These are phyloP conservation scores for Chrysopogon serrulatus DNA, from an alignment of 176 grass and related monocot species.

Conservation along the genomic window DNA sequence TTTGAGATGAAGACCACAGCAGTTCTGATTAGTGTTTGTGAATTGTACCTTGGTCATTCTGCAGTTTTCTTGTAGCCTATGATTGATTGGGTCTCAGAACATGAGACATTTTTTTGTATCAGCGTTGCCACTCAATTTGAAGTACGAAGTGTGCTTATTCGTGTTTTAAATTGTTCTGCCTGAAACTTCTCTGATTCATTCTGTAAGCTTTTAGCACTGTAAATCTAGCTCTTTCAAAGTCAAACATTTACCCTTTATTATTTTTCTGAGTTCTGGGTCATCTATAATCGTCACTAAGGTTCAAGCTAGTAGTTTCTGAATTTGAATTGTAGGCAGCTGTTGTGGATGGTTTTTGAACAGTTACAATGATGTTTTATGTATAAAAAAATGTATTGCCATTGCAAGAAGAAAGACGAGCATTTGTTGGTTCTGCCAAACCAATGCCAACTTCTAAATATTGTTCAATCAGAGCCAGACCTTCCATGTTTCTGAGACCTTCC, in stretches of 20 bases:
- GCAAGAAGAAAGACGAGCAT: not conserved
- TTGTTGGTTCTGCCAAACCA: not conserved
- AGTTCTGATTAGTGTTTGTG: conserved; percentile 2
- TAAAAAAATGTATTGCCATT: not conserved
- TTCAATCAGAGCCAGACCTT: not conserved
- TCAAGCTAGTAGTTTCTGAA: not conserved
- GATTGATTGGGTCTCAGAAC: not conserved
- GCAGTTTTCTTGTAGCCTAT: not conserved
- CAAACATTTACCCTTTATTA: not conserved
- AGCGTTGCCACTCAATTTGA: not conserved
- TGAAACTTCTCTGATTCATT: not conserved
- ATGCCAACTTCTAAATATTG: not conserved
- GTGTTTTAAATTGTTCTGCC: not conserved
- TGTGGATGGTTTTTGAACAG: not conserved
- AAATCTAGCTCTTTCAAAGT: not conserved
- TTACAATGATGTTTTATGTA: not conserved
- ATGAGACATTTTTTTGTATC: not conserved
- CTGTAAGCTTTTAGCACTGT: not conserved
- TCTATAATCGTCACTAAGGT: not conserved
- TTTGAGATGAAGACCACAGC: not conserved
- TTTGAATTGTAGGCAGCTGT: not conserved
- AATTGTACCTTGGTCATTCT: not conserved
- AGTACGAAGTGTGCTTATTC: not conserved
- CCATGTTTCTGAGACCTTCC: too few relatives aligned
- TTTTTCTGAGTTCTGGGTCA: not conserved